Conservation (phyloP, 495 filamentous ascomycete species). For the Penicillium canescens region DNA sequence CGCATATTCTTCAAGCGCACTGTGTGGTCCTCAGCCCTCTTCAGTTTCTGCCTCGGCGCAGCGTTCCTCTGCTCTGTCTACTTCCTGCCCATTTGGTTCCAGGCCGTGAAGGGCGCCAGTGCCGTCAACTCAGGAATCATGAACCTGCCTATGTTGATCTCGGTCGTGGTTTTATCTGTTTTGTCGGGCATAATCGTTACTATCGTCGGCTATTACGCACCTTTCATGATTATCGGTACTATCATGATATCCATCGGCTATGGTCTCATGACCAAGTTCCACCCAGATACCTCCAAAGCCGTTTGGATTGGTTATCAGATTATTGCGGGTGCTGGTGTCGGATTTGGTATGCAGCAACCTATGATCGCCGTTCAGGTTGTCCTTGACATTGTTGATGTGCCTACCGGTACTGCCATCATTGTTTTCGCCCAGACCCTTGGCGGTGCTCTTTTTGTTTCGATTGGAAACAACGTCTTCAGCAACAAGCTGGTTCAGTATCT, state of each 20-base stretch:
- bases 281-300: slow-evolving; percentile 36
- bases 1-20: slow-evolving; percentile 44
- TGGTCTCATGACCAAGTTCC: slow-evolving; percentile 63
- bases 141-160: slow-evolving; percentile 38
- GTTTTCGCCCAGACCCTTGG: slow-evolving; percentile 72
- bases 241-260: slow-evolving; percentile 58
- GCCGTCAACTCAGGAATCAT: slow-evolving; percentile 63
- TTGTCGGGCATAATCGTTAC: slow-evolving; percentile 54
- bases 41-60: slow-evolving; percentile 54
- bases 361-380: slow-evolving; percentile 33
- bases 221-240: slow-evolving; percentile 59
- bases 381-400: slow-evolving; percentile 20
- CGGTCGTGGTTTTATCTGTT: slow-evolving; percentile 30
- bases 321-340: slow-evolving; percentile 54
- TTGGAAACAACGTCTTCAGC: slow-evolving; percentile 64
- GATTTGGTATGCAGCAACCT: slow-evolving; percentile 48
- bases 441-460: slow-evolving; percentile 64
- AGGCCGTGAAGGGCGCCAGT: slow-evolving; percentile 59
- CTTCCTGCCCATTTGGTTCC: slow-evolving; percentile 48
- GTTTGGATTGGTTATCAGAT: slow-evolving; percentile 64
- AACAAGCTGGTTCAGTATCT: slow-evolving; percentile 57
- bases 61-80: slow-evolving; percentile 42
- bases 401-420: slow-evolving; percentile 48
- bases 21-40: slow-evolving; percentile 48
- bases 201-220: slow-evolving; percentile 66